Base-by-base conservation (phyloP, 2,329 filamentous ascomycete species). In the Podosphaera aphanis region DNA sequence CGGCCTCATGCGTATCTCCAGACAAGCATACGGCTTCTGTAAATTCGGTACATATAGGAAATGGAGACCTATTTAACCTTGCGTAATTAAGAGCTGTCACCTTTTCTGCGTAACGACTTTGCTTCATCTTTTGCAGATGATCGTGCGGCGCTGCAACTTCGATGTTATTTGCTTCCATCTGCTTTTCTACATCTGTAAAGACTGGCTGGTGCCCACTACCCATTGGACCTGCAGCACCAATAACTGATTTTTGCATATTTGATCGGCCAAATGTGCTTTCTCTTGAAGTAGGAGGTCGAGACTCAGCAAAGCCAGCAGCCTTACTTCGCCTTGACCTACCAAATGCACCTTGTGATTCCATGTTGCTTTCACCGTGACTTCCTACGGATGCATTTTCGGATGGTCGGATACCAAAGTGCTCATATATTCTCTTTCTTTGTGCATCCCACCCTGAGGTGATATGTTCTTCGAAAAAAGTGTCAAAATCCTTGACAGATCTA, bases 381-480 rank as follows among this genome's bases (percentile, higher is more conserved):
- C n/a, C n/a, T n/a, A 62, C 58, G 27, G 57, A 50, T 40, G 50
- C 48, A 48, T 59, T 57, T 42, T 76, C 71, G 20, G 66, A 66
- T 5, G 71, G 65, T 57, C 76, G 79, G 58, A 98, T 79, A 13
- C 90, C 90, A 61, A 98, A 95, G 62, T 98, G 90, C 57, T 93
- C 78, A 62, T 94, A 95, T 51, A 98, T 93, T 52, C 78, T 78
- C 61, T 82, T 83, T 50, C 88, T 79, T 64, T 95, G 88, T 15
- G 81, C 79, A 55, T 94, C 86, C 86, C 90, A 95, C 60, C 95
- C 85, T 66, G 93, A 79, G 25, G 85, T 83, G 43, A 95, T 77
- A 58, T 93, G 92, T 56, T 94, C 86, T 60, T 95, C 86, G 47
- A 98, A 69, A 60, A 93, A 95, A 49, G 74, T 73, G 60, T 98